phyloP scores from a whole-genome alignment of 768 basidiomycete genomes.

The Macrolepiota albuminosa region DNA sequence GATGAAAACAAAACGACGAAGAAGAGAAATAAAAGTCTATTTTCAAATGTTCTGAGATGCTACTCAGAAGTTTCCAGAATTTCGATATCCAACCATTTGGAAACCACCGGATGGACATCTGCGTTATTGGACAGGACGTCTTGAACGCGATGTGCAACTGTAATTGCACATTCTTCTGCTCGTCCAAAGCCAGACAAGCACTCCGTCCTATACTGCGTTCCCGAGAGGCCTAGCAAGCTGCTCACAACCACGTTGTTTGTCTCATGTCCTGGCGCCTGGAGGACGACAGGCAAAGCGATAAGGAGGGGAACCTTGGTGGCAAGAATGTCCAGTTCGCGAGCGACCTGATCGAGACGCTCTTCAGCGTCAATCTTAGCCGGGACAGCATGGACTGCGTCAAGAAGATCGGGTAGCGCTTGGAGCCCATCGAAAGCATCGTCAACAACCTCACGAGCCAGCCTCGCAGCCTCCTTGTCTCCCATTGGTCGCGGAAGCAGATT shows the following conservation, averaged over 20 bases:
- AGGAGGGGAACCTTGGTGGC: slow-evolving; percentile 69
- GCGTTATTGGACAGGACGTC: slow-evolving; percentile 38
- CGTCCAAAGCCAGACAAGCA: slow-evolving; percentile 73
- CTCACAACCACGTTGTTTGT: slow-evolving; percentile 39
- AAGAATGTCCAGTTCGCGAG: slow-evolving; percentile 44
- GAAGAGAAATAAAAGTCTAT: background rate
- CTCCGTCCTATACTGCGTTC: slow-evolving; percentile 60
- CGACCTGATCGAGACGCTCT: slow-evolving; percentile 23
- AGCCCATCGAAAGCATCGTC: slow-evolving; percentile 73
- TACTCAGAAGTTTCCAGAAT: slow-evolving; percentile 22
- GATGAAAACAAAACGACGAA: background rate
- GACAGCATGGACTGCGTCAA: slow-evolving; percentile 39
- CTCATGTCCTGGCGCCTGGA: slow-evolving; percentile 45
- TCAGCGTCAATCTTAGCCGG: slow-evolving; percentile 19
- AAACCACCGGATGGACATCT: slow-evolving; percentile 28
- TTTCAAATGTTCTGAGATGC: background rate
- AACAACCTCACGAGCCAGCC: slow-evolving; percentile 73
- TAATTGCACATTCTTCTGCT: slow-evolving; percentile 66
- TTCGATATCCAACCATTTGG: slow-evolving; percentile 50
- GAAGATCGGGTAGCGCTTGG: slow-evolving; percentile 47
- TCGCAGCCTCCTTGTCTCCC: slow-evolving; percentile 40
- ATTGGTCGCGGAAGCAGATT: slow-evolving; percentile 56
- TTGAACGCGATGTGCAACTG: slow-evolving; percentile 54
- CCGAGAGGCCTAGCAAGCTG: slow-evolving; percentile 50
- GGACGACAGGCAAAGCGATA: slow-evolving; percentile 64